Evolutionary conservation across 148 eudicot genomes (phyloP), one percentile per base, ranked within the genome.

Genomic region (Diospyros lotus): DNA sequence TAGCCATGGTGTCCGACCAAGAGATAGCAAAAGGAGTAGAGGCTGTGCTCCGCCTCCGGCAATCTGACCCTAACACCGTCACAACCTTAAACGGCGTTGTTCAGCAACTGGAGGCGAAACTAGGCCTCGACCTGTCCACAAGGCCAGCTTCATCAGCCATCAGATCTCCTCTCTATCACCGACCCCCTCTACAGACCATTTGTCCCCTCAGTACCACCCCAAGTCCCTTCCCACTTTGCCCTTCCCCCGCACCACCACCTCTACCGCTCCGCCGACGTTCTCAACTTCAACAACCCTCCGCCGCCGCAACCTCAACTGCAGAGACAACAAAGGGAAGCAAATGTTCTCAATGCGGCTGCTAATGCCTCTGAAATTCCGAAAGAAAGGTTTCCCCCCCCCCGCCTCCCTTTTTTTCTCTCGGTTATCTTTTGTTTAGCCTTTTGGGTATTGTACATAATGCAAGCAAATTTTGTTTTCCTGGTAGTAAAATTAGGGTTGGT

Each of bases 51-150:
- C 88, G 91, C 5, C 87, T 87, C 28, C 28, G 41, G 60, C 86
- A 17, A 83, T 28, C 28, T 28, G 28, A 73, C 81, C 89, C 88
- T 74, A 81, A 69, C 71, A 46, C 88, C 2, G 28, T 89, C 2
- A 76, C 83, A 73, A 74, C 77, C 46, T 75, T 93, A 5, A 82
- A 82, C 81, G 89, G 76, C 56, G 84, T 93, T 46, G 85, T 93
- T 43, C 81, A 79, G 56, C 92, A 76, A 59, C 81, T 93, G 63
- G 87, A 90, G 68, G 86, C 96, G 6, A 81, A 82, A 46, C 78
- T 93, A 74, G 96, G 98, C 65, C 67, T 84, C 17, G 85, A 83
- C 73, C 87, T 93, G 10, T 68, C 88, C 61, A 82, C 85, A 90
- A 87, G 76, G 64, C 85, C 80, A 96, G 90, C 75, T 86, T 93